A percentile compares a stretch with the other conserved stretches of the same genome.
These are phyloP conservation scores for Ogataea dorogensis DNA, from an alignment of 805 yeast species.

Conservation along the genomic window DNA sequence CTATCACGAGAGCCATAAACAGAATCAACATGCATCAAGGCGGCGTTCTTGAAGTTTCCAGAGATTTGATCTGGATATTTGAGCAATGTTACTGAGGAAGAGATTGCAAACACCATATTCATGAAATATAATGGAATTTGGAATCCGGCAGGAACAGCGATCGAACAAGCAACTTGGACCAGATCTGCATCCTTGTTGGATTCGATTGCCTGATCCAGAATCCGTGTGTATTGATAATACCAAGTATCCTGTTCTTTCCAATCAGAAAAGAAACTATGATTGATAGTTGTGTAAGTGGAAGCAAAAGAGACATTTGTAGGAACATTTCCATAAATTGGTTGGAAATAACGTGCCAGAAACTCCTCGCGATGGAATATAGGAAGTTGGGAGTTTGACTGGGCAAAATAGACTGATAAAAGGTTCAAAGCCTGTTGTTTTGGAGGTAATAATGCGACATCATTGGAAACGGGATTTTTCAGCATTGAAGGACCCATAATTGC, in stretches of 20 bases:
- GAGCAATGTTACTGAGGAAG: constrained; percentile 70
- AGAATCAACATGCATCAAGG: constrained; percentile 55
- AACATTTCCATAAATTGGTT: constrained; percentile 76
- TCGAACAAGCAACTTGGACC: constrained; percentile 35
- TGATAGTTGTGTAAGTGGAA: constrained; percentile 50
- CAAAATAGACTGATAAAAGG: constrained; percentile 63
- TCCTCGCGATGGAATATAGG: constrained; percentile 83
- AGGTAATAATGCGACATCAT: constrained; percentile 60
- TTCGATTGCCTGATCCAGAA: constrained; percentile 31
- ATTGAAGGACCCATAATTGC: constrained; percentile 30
- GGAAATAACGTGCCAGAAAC: constrained; percentile 63
- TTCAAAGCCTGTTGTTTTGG: constrained; percentile 68
- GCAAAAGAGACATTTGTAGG: constrained; percentile 56
- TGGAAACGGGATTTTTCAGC: constrained; percentile 25
- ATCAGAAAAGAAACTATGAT: constrained; percentile 31
- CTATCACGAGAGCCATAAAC: constrained; percentile 58
- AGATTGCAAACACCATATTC: constrained; percentile 76
- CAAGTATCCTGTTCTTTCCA: constrained; percentile 42
- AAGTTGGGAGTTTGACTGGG: constrained; percentile 77
- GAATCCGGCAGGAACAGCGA: constrained; percentile 45
- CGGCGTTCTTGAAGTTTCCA: constrained; percentile 68
- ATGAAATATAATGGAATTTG: constrained; percentile 65
- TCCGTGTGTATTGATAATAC: constrained; percentile 42
- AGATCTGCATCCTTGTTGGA: constrained; percentile 30
- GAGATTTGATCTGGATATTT: constrained; percentile 64